These are phyloP conservation scores for Kodamaea laetipori DNA, from an alignment of 805 yeast species.

Conservation along the genomic window DNA sequence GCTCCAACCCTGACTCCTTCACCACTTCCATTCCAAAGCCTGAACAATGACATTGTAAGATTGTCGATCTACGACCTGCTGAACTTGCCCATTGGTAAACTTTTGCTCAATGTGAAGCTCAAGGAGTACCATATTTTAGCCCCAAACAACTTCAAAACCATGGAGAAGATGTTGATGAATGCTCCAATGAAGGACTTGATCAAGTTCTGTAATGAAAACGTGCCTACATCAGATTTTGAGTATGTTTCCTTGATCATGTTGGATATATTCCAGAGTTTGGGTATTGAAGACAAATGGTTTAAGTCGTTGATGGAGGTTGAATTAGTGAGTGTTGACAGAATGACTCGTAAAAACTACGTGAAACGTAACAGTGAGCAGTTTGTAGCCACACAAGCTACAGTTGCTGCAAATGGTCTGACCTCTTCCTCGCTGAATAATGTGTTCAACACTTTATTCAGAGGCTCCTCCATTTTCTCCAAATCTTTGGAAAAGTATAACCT, in stretches of 20 bases:
- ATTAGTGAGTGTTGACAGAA: slow-evolving; percentile 49
- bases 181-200: slow-evolving; percentile 57
- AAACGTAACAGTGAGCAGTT: slow-evolving; percentile 8
- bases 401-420: slow-evolving; percentile 19
- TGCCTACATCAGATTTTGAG: slow-evolving; percentile 49
- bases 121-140: slow-evolving; percentile 62
- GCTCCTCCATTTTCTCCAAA: slow-evolving; percentile 80
- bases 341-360: slow-evolving; percentile 44
- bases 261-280: slow-evolving; percentile 73
- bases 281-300: slow-evolving; percentile 73
- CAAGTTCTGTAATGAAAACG: slow-evolving; percentile 44
- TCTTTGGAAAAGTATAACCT: slow-evolving; percentile 76
- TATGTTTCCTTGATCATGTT: slow-evolving; percentile 59
- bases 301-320: slow-evolving; percentile 68
- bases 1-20: slow-evolving; percentile 12
- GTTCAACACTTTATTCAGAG: slow-evolving; percentile 62
- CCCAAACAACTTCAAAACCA: slow-evolving; percentile 56
- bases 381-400: slow-evolving; percentile 1
- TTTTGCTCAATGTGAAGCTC: slow-evolving; percentile 52
- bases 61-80: slow-evolving; percentile 46
- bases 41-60: slow-evolving; percentile 42
- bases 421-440: slow-evolving; percentile 30
- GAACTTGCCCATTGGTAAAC: slow-evolving; percentile 55
- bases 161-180: slow-evolving; percentile 62
- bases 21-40: slow-evolving; percentile 5